Percentiles rank a stretch among this genome's conserved stretches.
Evolutionary conservation across 352 stramenopile genomes (phyloP).

Genomic region (Globisporangium apiculatum): DNA sequence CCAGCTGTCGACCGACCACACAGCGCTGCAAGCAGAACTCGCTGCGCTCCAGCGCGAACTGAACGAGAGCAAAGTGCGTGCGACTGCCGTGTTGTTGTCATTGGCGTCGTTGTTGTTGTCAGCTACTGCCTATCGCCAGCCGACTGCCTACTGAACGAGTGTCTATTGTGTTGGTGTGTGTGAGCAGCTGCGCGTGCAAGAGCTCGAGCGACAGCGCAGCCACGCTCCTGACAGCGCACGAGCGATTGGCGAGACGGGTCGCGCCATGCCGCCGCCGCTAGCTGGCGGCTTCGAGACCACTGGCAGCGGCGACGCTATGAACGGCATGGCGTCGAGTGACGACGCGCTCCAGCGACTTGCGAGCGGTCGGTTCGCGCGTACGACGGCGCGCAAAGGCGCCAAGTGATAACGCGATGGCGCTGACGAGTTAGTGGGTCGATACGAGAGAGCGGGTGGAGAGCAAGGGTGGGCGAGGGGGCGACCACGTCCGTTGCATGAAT

Average conservation of each 20-base stretch:
- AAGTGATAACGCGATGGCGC: constrained; percentile 2
- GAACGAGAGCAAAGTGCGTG: constrained; percentile 43
- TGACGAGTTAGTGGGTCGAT: no score
- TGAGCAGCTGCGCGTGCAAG: constrained; percentile 22
- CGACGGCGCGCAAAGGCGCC: constrained; percentile 3
- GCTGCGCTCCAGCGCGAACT: constrained; percentile 57
- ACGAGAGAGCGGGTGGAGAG: no score
- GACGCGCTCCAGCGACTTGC: background rate
- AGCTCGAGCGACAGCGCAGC: constrained; percentile 19
- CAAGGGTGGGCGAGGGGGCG: background rate
- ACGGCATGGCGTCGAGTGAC: constrained; percentile 2
- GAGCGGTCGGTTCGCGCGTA: constrained; percentile 5
- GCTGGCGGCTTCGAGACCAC: background rate
- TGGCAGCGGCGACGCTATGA: background rate
- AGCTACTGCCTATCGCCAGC: background rate
- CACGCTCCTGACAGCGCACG: background rate
- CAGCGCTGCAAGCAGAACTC: constrained; percentile 43
- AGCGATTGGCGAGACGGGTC: background rate
- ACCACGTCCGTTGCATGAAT: constrained; percentile 2
- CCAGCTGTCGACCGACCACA: constrained; percentile 71
- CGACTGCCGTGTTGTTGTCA: background rate
- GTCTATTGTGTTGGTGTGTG: background rate
- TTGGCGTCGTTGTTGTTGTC: background rate
- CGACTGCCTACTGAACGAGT: background rate
- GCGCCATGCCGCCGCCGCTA: background rate